Base-by-base conservation (phyloP, 495 filamentous ascomycete species). In the Penicillium parvum region DNA sequence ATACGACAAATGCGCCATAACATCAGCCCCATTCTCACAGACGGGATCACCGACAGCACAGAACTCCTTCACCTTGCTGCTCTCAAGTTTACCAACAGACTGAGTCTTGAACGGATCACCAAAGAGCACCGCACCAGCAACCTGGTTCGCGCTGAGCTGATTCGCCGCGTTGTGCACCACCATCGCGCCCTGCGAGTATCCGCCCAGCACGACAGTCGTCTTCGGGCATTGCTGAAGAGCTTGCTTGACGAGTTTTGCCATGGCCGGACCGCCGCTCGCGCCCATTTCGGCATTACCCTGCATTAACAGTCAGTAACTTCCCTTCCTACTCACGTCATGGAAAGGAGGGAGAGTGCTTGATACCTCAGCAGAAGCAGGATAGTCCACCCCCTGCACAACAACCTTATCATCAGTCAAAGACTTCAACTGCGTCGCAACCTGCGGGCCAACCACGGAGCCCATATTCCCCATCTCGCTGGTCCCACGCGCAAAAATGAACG, bases 401-500 rank as follows among this genome's bases (percentile, higher is more conserved):
- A 80, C 58, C 17, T 66, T 64, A 25, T 58, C 49, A 18, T 56
- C 47, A 3, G 68, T 58, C 26, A 66, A 49, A 0, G 57, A 50
- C 26, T 58, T 47, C 38, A 84, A 47, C 9, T 72, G 61, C 1
- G 68, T 59, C 18, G 75, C 74, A 47, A 84, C 75, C 1, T 69
- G 63, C 6, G 78, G 78, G 2, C 77, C 77, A 32, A 69, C 69
- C n/a, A 80, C 49, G n/a, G 65, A 65, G 5, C 80, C 79, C 26
- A 82, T 74, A 53, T 80, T 77, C 10, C 76, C 77, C 7, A 67
- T 45, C 52, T 81, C 78, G 22, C 52, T 62, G 7, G 74, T 82
- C 7, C 79, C 78, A 23, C 79, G 72, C 7, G 78, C 78, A 41
- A 77, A 82, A 46, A 83, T 74, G 38, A 82, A 65, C 16, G 77